Percentiles rank a stretch among this genome's conserved stretches.
Conservation (phyloP, 495 filamentous ascomycete genomes). For the Xylaria sp. region DNA sequence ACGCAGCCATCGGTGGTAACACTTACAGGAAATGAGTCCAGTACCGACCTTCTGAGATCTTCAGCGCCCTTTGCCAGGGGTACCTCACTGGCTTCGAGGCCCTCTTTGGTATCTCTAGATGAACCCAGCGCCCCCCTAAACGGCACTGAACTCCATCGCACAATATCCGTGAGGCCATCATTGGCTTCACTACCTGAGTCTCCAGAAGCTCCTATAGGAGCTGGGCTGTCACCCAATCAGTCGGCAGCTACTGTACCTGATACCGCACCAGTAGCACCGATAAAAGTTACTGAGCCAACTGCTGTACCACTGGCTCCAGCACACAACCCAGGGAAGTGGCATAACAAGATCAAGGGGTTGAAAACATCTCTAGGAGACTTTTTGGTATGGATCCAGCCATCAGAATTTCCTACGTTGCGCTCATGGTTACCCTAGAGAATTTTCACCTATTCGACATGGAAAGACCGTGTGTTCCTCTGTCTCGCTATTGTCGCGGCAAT, state of each 20-base stretch:
- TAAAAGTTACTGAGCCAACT: constrained; percentile 8
- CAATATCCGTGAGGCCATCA: constrained; percentile 35
- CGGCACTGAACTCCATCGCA: constrained; percentile 21
- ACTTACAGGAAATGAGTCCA: constrained; percentile 29
- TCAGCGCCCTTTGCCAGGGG: constrained; percentile 37
- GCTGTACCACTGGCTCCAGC: constrained; percentile 16
- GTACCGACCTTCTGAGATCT: constrained; percentile 32
- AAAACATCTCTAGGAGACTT: constrained; percentile 21
- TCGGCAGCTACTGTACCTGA: constrained; percentile 25
- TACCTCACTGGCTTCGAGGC: constrained; percentile 34
- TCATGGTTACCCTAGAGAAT: constrained; percentile 47
- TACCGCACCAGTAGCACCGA: neutral
- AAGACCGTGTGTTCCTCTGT: constrained; percentile 48
- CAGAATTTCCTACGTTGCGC: constrained; percentile 15
- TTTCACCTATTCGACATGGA: constrained; percentile 56
- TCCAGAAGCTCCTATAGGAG: constrained; percentile 29
- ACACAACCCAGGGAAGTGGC: constrained; percentile 20
- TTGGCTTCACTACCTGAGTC: constrained; percentile 33
- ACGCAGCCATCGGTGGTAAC: constrained; percentile 29
- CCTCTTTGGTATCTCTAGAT: constrained; percentile 30
- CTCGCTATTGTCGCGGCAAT: constrained; percentile 53
- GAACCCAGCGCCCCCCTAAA: constrained; percentile 20
- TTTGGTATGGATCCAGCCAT: constrained; percentile 42
- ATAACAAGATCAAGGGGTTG: constrained; percentile 7
- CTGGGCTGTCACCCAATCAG: constrained; percentile 32